Percentiles rank a stretch among this genome's conserved stretches.
Evolutionary conservation across 495 filamentous ascomycete species (phyloP).

Genomic region (Staphylotrichum longicolle): DNA sequence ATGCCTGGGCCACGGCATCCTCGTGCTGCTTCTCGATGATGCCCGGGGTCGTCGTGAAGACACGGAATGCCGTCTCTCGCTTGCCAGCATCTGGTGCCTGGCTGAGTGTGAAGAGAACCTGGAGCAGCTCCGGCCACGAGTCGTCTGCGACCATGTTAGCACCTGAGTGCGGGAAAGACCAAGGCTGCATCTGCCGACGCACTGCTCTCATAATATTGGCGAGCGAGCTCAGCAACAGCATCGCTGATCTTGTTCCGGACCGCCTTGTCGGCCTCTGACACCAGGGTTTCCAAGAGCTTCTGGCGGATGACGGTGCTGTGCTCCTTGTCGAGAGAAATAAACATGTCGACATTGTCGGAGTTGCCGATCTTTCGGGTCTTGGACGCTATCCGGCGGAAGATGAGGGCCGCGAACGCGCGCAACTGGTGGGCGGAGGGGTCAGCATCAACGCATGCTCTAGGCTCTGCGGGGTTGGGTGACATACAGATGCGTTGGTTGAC

Average conservation of each 20-base stretch:
- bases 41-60: conserved; percentile 91
- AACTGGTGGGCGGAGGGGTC: conserved; percentile 48
- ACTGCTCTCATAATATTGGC: conserved; percentile 92
- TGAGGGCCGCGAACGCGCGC: conserved; percentile 85
- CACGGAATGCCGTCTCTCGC: conserved; percentile 86
- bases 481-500: conserved; percentile 61
- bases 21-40: conserved; percentile 97
- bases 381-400: conserved; percentile 89
- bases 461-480: conserved; percentile 31
- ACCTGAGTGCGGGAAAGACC: neutral
- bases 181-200: conserved; percentile 36
- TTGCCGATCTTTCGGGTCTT: conserved; percentile 75
- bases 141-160: conserved; percentile 57
- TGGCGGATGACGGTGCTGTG: conserved; percentile 74
- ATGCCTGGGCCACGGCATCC: conserved; percentile 76
- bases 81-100: conserved; percentile 75
- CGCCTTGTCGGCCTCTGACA: conserved; percentile 62
- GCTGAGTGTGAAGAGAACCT: conserved; percentile 81
- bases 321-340: conserved; percentile 67
- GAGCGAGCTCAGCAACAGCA: conserved; percentile 89
- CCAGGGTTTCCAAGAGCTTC: conserved; percentile 74
- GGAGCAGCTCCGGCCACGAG: conserved; percentile 87
- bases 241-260: conserved; percentile 96
- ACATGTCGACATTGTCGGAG: conserved; percentile 75
- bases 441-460: conserved; percentile 1